phyloP scores from a whole-genome alignment of 352 stramenopile genomes.

The Pythium myriotylum region DNA sequence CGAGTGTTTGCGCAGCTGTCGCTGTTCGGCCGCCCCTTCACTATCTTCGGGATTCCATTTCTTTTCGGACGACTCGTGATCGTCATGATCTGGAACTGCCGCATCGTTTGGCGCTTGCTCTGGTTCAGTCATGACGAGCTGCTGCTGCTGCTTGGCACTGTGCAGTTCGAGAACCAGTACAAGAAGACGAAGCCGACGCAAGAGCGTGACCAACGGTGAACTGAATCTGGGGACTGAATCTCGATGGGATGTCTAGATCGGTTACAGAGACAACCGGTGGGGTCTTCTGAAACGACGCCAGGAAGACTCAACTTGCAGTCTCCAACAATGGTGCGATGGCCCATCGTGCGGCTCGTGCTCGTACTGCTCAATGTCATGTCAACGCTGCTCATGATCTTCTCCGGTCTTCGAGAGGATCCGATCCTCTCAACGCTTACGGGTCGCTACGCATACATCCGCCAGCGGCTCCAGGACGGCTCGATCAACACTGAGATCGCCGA shows the following conservation, averaged over 20 bases:
- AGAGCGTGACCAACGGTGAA: too few species aligned
- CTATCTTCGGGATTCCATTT: not conserved
- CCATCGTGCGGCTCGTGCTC: not conserved
- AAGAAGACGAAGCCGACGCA: not conserved
- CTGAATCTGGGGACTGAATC: too few species aligned
- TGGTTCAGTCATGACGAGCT: constrained; percentile 8
- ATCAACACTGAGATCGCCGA: constrained; percentile 3
- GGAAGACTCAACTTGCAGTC: too few species aligned
- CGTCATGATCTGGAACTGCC: constrained; percentile 12
- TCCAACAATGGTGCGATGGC: not conserved
- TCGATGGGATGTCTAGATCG: too few species aligned
- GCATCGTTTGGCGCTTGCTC: constrained; percentile 7
- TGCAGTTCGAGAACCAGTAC: constrained; percentile 10
- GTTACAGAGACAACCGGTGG: too few species aligned
- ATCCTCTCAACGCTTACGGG: not conserved
- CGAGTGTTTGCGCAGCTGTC: too few species aligned
- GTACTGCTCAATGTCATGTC: constrained; percentile 2
- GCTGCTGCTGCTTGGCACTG: constrained; percentile 1
- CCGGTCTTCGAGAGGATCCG: not conserved
- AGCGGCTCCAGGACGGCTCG: not conserved
- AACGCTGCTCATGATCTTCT: constrained; percentile 1
- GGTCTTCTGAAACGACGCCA: too few species aligned
- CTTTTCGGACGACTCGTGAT: constrained; percentile 9
- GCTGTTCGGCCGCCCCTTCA: constrained; percentile 5
- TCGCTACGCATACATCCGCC: not conserved